Percentiles rank a stretch among this genome's conserved stretches.
phyloP scores from a whole-genome alignment of 2,329 filamentous ascomycete genomes.

The Talaromyces sp. region DNA sequence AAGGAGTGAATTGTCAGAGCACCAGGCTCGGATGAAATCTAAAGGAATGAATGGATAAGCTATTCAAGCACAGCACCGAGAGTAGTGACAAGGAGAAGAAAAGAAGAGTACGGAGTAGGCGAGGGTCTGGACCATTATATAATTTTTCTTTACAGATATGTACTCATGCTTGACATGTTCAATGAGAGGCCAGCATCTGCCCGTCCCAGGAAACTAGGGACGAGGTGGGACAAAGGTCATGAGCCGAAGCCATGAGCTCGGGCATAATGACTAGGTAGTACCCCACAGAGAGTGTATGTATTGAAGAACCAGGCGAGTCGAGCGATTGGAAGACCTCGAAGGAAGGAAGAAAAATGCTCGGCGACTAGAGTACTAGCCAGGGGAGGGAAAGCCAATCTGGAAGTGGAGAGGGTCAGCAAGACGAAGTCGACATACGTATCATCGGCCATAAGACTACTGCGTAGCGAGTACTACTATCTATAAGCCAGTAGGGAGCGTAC shows the following conservation, averaged over 20 bases:
- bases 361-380: neutral
- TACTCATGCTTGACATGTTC: neutral
- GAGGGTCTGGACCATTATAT: constrained; percentile 4
- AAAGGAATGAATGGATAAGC: constrained; percentile 11
- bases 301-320: neutral
- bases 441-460: neutral
- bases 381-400: neutral
- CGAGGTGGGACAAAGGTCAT: neutral
- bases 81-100: neutral
- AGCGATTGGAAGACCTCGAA: neutral
- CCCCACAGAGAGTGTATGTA: constrained; percentile 1
- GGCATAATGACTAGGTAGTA: constrained; percentile 1
- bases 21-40: constrained; percentile 15
- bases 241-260: constrained; percentile 4
- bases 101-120: neutral
- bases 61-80: constrained; percentile 5
- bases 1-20: constrained; percentile 17
- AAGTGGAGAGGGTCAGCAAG: neutral
- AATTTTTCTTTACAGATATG: neutral
- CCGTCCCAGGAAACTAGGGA: neutral
- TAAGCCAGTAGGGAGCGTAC: neutral
- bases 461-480: neutral
- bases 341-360: neutral
- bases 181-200: neutral
- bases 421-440: constrained; percentile 1